phyloP scores from a whole-genome alignment of 805 yeast species.

The Candida qinlingensis region DNA sequence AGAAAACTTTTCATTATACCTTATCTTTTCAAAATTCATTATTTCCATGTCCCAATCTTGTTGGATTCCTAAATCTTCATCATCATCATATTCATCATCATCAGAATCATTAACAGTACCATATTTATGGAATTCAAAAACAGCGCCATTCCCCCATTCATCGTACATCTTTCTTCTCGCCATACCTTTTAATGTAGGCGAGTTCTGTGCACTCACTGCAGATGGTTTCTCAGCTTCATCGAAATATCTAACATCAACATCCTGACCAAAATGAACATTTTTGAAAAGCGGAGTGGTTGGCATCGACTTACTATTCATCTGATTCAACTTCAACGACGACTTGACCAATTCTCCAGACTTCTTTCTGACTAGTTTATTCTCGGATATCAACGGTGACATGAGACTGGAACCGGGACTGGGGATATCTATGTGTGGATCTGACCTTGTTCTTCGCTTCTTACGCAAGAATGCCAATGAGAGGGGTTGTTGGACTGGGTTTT shows the following conservation, averaged over 20 bases:
- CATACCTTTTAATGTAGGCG: constrained; percentile 41
- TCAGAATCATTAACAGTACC: constrained; percentile 17
- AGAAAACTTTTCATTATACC: constrained; percentile 40
- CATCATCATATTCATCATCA: constrained; percentile 14
- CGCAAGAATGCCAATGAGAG: constrained; percentile 19
- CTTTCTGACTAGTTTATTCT: constrained; percentile 56
- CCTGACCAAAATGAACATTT: constrained; percentile 77
- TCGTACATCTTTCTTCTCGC: constrained; percentile 22
- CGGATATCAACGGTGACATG: neutral
- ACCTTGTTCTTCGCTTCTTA: constrained; percentile 17
- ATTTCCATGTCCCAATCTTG: constrained; percentile 41
- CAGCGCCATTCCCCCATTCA: constrained; percentile 22
- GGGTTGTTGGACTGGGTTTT: constrained; percentile 3
- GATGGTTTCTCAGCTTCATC: constrained; percentile 68
- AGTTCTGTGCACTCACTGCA: constrained; percentile 63
- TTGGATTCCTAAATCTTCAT: constrained; percentile 18
- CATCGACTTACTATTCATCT: constrained; percentile 36
- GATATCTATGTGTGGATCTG: constrained; percentile 3
- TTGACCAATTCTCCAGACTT: constrained; percentile 86
- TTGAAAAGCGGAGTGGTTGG: constrained; percentile 58
- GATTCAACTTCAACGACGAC: constrained; percentile 53
- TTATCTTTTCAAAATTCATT: constrained; percentile 38
- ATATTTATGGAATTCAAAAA: constrained; percentile 15
- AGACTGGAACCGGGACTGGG: neutral
- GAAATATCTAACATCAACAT: constrained; percentile 67